phyloP scores from a whole-genome alignment of 331 rosid species.

The Acacia pycnantha region DNA sequence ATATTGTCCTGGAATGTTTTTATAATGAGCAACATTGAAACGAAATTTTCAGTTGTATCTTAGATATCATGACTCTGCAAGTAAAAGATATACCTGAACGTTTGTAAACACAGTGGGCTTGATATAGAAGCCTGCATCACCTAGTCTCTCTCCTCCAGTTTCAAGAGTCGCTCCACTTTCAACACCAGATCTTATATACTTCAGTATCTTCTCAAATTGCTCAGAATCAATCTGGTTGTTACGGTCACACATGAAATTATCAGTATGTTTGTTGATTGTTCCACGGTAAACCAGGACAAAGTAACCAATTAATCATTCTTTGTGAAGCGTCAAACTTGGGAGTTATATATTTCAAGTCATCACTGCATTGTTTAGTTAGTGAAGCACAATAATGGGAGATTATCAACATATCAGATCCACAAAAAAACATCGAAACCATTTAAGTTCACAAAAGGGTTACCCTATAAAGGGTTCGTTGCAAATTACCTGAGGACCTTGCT shows the following conservation, averaged over 20 bases:
- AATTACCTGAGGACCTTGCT: conserved; percentile 97
- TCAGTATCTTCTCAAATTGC: conserved; percentile 77
- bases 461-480: conserved; percentile 3
- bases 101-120: conserved; percentile 89
- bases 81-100: conserved; percentile 50
- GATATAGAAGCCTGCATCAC: conserved; percentile 70
- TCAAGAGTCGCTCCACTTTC: conserved; percentile 78
- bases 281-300: not conserved
- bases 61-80: not conserved
- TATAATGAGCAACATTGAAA: conserved; percentile 10
- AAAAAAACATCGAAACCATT: not conserved
- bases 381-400: not conserved
- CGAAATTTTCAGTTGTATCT: not conserved
- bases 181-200: conserved; percentile 62
- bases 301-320: conserved; percentile 14
- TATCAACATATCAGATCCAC: not conserved
- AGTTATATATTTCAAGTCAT: not conserved
- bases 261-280: conserved; percentile 17
- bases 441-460: not conserved
- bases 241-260: conserved; percentile 7
- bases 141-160: conserved; percentile 79
- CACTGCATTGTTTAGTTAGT: not conserved
- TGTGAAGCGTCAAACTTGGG: not conserved
- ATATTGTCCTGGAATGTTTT: conserved; percentile 64
- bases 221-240: conserved; percentile 62